Percentiles rank a stretch among this genome's conserved stretches.
Evolutionary conservation across 257 asterid species (phyloP).

Genomic region (Salvia rosmarinus): DNA sequence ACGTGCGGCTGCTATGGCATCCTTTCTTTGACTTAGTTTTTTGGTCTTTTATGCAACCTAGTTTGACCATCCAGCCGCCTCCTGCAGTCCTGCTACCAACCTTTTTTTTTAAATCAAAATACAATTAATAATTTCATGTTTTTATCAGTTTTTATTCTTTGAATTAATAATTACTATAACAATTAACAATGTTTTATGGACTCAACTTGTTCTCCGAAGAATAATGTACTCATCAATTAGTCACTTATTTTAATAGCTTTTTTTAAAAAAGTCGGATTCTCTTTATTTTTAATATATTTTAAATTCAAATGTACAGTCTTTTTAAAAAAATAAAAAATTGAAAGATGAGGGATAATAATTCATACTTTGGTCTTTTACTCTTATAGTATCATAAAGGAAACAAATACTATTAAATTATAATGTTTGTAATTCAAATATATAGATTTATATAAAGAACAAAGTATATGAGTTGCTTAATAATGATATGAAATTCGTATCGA

Average conservation of each 20-base stretch:
- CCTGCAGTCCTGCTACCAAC: not conserved
- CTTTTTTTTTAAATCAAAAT: not conserved
- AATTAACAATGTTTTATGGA: not conserved
- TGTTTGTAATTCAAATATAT: too few relatives aligned
- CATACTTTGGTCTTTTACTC: too few relatives aligned
- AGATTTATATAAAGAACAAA: too few relatives aligned
- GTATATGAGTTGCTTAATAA: too few relatives aligned
- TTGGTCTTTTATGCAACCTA: not conserved
- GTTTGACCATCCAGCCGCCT: constrained; percentile 32
- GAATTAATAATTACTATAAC: not conserved
- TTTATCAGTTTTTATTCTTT: not conserved
- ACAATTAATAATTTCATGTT: not conserved
- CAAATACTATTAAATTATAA: too few relatives aligned
- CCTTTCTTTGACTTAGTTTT: constrained; percentile 27
- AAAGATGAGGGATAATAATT: too few relatives aligned
- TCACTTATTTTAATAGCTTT: not conserved
- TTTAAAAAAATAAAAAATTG: too few relatives aligned
- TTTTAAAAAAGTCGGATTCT: too few relatives aligned
- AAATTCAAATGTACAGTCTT: too few relatives aligned
- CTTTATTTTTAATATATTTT: too few relatives aligned
- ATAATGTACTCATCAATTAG: not conserved
- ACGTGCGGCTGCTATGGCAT: constrained; percentile 31
- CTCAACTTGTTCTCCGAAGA: not conserved
- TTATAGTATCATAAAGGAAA: too few relatives aligned
- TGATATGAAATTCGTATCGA: too few relatives aligned